A percentile compares a stretch with the other conserved stretches of the same genome.
These are phyloP conservation scores for Cryptosporidium muris DNA, from an alignment of 169 alveolate species.

Conservation along the genomic window DNA sequence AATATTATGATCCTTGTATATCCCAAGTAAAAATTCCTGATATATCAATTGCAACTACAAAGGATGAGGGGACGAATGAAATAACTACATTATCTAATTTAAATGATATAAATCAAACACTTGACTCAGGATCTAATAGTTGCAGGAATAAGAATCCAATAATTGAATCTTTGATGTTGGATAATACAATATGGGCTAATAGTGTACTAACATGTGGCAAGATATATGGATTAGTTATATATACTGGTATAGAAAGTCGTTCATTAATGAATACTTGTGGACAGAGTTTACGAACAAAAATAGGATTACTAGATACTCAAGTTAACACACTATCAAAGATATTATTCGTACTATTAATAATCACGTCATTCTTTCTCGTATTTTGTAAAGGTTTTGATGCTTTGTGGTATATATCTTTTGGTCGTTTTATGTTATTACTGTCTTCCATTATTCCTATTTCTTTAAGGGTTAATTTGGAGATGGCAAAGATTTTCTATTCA, in stretches of 20 bases:
- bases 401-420: conserved; percentile 76
- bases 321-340: conserved; percentile 78
- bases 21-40: conserved; percentile 4
- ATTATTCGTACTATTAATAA: conserved; percentile 76
- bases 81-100: conserved; percentile 10
- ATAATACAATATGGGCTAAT: conserved; percentile 94
- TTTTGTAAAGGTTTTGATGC: conserved; percentile 77
- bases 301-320: conserved; percentile 80
- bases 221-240: conserved; percentile 90
- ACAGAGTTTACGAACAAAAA: conserved; percentile 69
- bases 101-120: not conserved
- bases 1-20: conserved; percentile 72
- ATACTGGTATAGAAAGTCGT: conserved; percentile 93
- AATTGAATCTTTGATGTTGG: conserved; percentile 74
- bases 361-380: conserved; percentile 75
- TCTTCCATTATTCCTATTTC: conserved; percentile 97
- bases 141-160: conserved; percentile 5
- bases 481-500: conserved; percentile 93
- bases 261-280: conserved; percentile 82
- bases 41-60: conserved; percentile 1
- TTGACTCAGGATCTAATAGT: not conserved
- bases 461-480: conserved; percentile 94
- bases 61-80: conserved; percentile 6
- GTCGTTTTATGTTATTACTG: conserved; percentile 90
- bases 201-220: conserved; percentile 95